Percentiles rank a stretch among this genome's conserved stretches.
phyloP scores from a whole-genome alignment of 2,329 filamentous ascomycete species.

The Hirsutella rhossiliensis region DNA sequence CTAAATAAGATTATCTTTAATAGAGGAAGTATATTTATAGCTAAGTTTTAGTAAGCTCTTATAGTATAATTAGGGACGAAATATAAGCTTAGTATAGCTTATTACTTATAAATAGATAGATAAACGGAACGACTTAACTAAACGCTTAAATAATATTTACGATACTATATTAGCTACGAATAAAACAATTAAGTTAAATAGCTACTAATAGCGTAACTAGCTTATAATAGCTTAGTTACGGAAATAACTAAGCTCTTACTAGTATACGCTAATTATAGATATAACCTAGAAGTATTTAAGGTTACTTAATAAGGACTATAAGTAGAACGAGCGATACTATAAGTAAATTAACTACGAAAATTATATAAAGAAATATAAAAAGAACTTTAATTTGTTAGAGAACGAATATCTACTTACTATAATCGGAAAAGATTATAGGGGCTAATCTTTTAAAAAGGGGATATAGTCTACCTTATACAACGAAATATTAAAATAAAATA shows the following conservation, averaged over 20 bases:
- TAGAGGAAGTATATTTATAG: background rate
- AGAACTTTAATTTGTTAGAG: background rate
- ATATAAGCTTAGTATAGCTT: background rate
- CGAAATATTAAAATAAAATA: no score
- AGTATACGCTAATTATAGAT: background rate
- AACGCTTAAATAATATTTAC: background rate
- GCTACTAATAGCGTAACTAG: no score
- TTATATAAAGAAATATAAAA: background rate
- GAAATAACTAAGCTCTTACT: no score
- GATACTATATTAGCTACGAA: no score
- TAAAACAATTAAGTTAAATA: no score
- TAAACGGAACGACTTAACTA: background rate
- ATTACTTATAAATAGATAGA: background rate
- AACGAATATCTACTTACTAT: background rate
- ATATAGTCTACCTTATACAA: no score
- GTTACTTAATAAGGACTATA: background rate
- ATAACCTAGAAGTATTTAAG: background rate
- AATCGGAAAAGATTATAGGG: background rate
- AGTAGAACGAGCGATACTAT: background rate
- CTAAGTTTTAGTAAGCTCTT: background rate
- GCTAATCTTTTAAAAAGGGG: slow-evolving; percentile 3
- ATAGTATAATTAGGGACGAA: background rate
- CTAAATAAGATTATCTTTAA: background rate
- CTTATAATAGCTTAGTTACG: no score
- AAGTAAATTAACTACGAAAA: background rate